These are phyloP conservation scores for Nakaseomyces bracarensis DNA, from an alignment of 1,139 yeast genomes.

Conservation along the genomic window DNA sequence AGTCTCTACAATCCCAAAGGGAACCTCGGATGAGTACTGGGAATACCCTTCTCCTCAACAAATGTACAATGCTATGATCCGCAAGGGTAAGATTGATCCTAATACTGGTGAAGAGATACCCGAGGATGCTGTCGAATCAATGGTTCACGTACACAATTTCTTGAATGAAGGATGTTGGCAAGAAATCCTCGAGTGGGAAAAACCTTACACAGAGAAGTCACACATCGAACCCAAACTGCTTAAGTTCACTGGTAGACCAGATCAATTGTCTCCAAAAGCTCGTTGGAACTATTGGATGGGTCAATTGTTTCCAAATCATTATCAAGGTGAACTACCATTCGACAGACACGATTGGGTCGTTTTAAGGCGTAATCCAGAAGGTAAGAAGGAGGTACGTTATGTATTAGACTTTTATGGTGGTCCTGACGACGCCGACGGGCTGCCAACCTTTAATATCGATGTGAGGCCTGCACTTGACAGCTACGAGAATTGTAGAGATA, in stretches of 20 bases:
- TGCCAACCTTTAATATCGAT: constrained; percentile 86
- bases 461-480: constrained; percentile 91
- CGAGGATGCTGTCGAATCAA: constrained; percentile 90
- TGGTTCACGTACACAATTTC: constrained; percentile 96
- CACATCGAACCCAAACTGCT: constrained; percentile 64
- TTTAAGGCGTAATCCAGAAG: constrained; percentile 42
- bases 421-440: constrained; percentile 77
- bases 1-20: constrained; percentile 79
- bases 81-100: constrained; percentile 61
- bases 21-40: constrained; percentile 68
- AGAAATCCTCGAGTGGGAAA: constrained; percentile 89
- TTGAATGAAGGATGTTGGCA: constrained; percentile 97
- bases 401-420: constrained; percentile 97
- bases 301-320: constrained; percentile 60
- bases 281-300: constrained; percentile 58
- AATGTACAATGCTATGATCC: constrained; percentile 94
- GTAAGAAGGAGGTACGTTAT: constrained; percentile 53
- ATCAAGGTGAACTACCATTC: constrained; percentile 78
- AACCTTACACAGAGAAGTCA: constrained; percentile 43
- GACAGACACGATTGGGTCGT: constrained; percentile 99
- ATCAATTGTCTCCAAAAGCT: constrained; percentile 85
- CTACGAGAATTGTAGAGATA: constrained; percentile 52
- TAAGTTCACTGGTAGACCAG: constrained; percentile 88
- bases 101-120: constrained; percentile 55
- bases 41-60: constrained; percentile 99